These are phyloP conservation scores for Hypoxylon sp. DNA, from an alignment of 2,329 filamentous ascomycete genomes.

Conservation along the genomic window DNA sequence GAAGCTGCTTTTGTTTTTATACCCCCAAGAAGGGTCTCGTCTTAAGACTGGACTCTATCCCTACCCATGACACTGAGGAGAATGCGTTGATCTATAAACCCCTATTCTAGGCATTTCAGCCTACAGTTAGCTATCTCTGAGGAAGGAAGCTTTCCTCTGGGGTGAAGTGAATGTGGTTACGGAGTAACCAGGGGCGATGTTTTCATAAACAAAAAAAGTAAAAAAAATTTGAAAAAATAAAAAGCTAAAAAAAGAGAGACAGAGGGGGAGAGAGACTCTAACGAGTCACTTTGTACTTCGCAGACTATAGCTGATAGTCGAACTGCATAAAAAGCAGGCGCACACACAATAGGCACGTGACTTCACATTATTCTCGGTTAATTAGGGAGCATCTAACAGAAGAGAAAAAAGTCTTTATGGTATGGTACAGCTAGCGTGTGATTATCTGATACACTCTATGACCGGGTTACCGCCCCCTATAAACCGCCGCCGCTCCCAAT, in stretches of 20 bases:
- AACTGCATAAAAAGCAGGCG: not conserved
- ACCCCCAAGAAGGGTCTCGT: no score
- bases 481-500: constrained; percentile 49
- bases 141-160: not conserved
- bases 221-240: no score
- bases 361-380: not conserved
- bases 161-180: not conserved
- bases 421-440: constrained; percentile 68
- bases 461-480: constrained; percentile 54
- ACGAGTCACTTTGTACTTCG: no score
- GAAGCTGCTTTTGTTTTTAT: no score
- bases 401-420: constrained; percentile 55
- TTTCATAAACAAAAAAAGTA: not conserved
- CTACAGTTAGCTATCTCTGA: not conserved
- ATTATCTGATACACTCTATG: constrained; percentile 70
- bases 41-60: no score
- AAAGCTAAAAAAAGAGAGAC: no score
- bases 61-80: not conserved
- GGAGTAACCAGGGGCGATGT: not conserved
- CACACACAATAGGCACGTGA: not conserved
- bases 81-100: not conserved
- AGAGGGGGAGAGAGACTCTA: no score
- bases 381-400: constrained; percentile 48
- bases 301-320: not conserved
- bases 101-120: not conserved